A percentile compares a stretch with the other conserved stretches of the same genome.
Evolutionary conservation across 192 early-diverging fungal genomes (phyloP).

Genomic region (Glomus cerebriforme): DNA sequence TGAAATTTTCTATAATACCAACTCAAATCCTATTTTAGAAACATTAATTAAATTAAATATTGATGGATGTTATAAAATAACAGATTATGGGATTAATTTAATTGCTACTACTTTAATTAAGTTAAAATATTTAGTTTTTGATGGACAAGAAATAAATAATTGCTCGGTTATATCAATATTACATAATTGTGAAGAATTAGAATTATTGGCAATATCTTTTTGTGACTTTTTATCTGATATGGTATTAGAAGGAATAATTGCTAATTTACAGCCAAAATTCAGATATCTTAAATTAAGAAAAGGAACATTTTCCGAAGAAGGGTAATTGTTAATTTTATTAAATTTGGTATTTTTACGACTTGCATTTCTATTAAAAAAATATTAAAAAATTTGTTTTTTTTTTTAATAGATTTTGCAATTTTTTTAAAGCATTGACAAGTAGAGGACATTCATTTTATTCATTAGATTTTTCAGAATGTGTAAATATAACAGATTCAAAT

Average conservation of each 20-base stretch:
- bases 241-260: background rate
- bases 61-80: constrained; percentile 19
- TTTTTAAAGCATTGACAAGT: background rate
- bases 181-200: background rate
- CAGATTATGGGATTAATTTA: background rate
- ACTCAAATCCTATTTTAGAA: background rate
- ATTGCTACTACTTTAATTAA: background rate
- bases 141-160: constrained; percentile 25
- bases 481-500: background rate
- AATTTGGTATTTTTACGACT: background rate
- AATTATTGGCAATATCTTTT: constrained; percentile 23
- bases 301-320: constrained; percentile 10
- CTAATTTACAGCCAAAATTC: background rate
- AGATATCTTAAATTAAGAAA: constrained; percentile 14
- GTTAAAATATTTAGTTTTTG: constrained; percentile 19
- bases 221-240: constrained; percentile 15
- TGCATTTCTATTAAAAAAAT: too few relatives aligned
- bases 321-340: background rate
- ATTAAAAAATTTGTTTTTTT: background rate
- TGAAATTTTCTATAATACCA: background rate
- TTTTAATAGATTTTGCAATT: background rate
- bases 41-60: constrained; percentile 15
- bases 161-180: background rate
- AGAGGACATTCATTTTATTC: constrained; percentile 18
- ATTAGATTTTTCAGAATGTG: constrained; percentile 20